phyloP scores from a whole-genome alignment of 2,329 filamentous ascomycete genomes.

The Xylaria sp. region DNA sequence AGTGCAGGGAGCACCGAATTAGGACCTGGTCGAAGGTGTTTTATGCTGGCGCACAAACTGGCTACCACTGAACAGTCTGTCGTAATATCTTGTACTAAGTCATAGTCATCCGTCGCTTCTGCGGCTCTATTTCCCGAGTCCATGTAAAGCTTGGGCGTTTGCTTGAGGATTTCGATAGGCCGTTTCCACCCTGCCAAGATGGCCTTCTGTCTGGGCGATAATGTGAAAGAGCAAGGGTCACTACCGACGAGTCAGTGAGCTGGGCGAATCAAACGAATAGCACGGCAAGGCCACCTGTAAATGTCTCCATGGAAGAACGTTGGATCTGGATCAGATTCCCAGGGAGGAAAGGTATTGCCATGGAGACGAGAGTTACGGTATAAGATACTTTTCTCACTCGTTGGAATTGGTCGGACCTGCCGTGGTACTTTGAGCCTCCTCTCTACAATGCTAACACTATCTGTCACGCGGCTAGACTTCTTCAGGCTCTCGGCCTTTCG shows the following conservation, averaged over 20 bases:
- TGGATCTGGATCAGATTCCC: conserved; percentile 72
- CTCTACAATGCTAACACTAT: conserved; percentile 42
- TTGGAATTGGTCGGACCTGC: conserved; percentile 71
- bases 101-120: conserved; percentile 66
- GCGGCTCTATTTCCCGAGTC: conserved; percentile 40
- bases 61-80: conserved; percentile 98
- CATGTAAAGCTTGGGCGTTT: conserved; percentile 31
- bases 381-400: conserved; percentile 79
- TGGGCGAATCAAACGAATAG: background rate
- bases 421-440: conserved; percentile 50
- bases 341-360: conserved; percentile 85
- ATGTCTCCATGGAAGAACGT: conserved; percentile 70
- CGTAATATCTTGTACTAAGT: conserved; percentile 94
- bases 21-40: conserved; percentile 75
- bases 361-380: conserved; percentile 82
- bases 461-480: conserved; percentile 37
- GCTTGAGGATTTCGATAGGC: conserved; percentile 73
- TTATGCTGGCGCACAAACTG: conserved; percentile 85
- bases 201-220: conserved; percentile 78
- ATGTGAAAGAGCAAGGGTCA: conserved; percentile 74
- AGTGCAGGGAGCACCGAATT: conserved; percentile 75
- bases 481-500: conserved; percentile 82
- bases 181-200: conserved; percentile 89
- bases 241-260: conserved; percentile 56
- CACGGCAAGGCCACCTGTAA: conserved; percentile 69